Evolutionary conservation across 2,329 filamentous ascomycete genomes (phyloP).

Genomic region (Monosporascus sp.): DNA sequence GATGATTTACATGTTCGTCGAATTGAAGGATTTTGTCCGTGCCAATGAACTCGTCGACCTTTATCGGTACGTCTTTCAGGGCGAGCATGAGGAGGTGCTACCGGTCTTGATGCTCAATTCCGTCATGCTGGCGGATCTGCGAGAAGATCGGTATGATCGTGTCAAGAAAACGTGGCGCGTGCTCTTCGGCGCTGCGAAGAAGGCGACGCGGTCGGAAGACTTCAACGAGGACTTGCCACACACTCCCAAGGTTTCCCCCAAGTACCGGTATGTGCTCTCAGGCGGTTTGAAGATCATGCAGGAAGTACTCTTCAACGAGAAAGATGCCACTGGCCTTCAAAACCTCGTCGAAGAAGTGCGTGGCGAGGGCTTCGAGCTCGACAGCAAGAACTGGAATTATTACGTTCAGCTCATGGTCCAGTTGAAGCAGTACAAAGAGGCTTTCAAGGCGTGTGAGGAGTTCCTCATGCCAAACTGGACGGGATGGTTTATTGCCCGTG

Average conservation of each 20-base stretch:
- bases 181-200: conserved; percentile 48
- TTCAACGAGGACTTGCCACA: conserved; percentile 10
- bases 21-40: conserved; percentile 45
- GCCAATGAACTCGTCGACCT: conserved; percentile 52
- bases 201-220: conserved; percentile 32
- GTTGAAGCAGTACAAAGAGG: conserved; percentile 54
- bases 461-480: conserved; percentile 74
- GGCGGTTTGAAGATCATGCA: conserved; percentile 45
- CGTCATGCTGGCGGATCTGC: conserved; percentile 62
- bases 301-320: conserved; percentile 34
- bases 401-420: conserved; percentile 64
- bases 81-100: conserved; percentile 31
- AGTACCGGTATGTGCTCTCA: conserved; percentile 49
- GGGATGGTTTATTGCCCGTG: conserved; percentile 55
- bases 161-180: conserved; percentile 64
- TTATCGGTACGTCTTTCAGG: conserved; percentile 40
- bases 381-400: conserved; percentile 75
- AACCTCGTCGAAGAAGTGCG: conserved; percentile 51
- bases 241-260: conserved; percentile 40
- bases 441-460: conserved; percentile 70
- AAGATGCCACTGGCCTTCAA: conserved; percentile 42
- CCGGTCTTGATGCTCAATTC: conserved; percentile 55
- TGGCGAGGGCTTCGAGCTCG: conserved; percentile 64
- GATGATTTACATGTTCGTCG: conserved; percentile 35
- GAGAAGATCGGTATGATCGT: conserved; percentile 50